Percentiles rank a stretch among this genome's conserved stretches.
Conservation (phyloP, 2,329 filamentous ascomycete genomes). For the Epichloe aotearoae region DNA sequence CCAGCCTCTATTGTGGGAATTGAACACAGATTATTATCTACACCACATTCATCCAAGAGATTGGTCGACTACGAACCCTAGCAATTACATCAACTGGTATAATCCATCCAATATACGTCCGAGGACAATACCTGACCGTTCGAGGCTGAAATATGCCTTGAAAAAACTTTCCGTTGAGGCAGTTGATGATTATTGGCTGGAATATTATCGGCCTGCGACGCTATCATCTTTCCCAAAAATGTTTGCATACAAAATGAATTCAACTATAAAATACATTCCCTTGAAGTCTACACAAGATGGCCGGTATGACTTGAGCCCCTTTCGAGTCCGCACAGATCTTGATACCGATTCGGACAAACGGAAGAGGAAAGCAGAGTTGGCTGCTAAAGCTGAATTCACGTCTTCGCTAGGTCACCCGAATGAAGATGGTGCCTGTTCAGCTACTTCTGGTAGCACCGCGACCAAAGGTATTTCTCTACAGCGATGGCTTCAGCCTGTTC, state of each 20-base stretch:
- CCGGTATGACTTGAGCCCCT: slow-evolving; percentile 76
- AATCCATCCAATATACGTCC: slow-evolving; percentile 58
- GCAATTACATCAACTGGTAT: slow-evolving; percentile 84
- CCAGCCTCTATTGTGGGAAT: slow-evolving; percentile 93
- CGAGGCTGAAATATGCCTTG: slow-evolving; percentile 23
- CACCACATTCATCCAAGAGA: slow-evolving; percentile 74
- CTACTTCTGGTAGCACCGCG: slow-evolving; percentile 24
- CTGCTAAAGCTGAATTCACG: slow-evolving; percentile 49
- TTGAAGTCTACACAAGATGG: slow-evolving; percentile 59
- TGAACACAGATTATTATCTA: slow-evolving; percentile 88
- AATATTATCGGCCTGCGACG: slow-evolving; percentile 84
- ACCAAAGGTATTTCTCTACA: slow-evolving; percentile 41
- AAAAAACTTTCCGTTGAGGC: slow-evolving; percentile 37
- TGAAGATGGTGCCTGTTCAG: slow-evolving; percentile 29
- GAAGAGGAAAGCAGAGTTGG: slow-evolving; percentile 53
- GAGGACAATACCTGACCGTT: slow-evolving; percentile 38
- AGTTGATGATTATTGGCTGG: slow-evolving; percentile 93
- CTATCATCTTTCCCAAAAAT: slow-evolving; percentile 85
- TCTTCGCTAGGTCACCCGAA: slow-evolving; percentile 15
- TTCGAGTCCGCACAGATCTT: slow-evolving; percentile 58
- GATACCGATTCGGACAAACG: slow-evolving; percentile 50
- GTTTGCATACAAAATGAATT: slow-evolving; percentile 86
- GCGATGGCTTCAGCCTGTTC: slow-evolving; percentile 45
- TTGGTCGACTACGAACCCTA: slow-evolving; percentile 48
- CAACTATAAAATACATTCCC: slow-evolving; percentile 71